Evolutionary conservation across 768 basidiomycete genomes (phyloP).

Genomic region (Suillus spraguei): DNA sequence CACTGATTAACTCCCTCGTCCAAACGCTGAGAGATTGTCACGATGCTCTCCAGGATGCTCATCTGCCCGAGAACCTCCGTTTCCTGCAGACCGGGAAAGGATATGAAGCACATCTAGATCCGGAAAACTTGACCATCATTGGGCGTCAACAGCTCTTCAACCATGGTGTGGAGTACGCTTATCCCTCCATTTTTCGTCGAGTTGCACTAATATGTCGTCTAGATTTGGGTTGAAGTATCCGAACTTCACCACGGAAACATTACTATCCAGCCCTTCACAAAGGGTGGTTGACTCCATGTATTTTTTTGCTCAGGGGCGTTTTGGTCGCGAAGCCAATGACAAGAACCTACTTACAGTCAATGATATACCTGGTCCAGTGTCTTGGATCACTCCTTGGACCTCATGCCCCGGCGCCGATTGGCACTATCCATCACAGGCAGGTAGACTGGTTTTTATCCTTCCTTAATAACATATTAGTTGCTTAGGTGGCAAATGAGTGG

Average conservation of each 20-base stretch:
- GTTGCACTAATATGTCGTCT: not conserved
- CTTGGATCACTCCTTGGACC: conserved; percentile 45
- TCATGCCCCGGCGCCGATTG: conserved; percentile 30
- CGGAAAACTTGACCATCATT: conserved; percentile 38
- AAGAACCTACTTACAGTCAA: conserved; percentile 32
- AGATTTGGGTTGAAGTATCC: conserved; percentile 29
- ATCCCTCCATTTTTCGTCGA: not conserved
- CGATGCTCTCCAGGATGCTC: conserved; percentile 26
- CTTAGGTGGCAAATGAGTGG: conserved; percentile 32
- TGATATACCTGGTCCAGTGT: conserved; percentile 38
- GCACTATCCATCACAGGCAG: conserved; percentile 12
- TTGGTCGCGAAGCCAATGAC: conserved; percentile 33
- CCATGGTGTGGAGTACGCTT: conserved; percentile 39
- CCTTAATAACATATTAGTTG: not conserved
- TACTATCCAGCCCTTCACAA: conserved; percentile 19
- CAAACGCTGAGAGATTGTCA: conserved; percentile 30
- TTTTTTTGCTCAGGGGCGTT: conserved; percentile 44
- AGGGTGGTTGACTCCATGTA: conserved; percentile 42
- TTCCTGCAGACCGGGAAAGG: conserved; percentile 38
- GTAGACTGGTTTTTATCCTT: not conserved
- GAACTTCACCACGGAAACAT: conserved; percentile 19
- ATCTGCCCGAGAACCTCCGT: conserved; percentile 35
- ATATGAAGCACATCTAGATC: conserved; percentile 35
- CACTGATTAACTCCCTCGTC: conserved; percentile 36
- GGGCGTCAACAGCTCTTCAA: conserved; percentile 43